A percentile compares a stretch with the other conserved stretches of the same genome.
Evolutionary conservation across 129 eudicot genomes (phyloP).

Genomic region (Silybum marianum): DNA sequence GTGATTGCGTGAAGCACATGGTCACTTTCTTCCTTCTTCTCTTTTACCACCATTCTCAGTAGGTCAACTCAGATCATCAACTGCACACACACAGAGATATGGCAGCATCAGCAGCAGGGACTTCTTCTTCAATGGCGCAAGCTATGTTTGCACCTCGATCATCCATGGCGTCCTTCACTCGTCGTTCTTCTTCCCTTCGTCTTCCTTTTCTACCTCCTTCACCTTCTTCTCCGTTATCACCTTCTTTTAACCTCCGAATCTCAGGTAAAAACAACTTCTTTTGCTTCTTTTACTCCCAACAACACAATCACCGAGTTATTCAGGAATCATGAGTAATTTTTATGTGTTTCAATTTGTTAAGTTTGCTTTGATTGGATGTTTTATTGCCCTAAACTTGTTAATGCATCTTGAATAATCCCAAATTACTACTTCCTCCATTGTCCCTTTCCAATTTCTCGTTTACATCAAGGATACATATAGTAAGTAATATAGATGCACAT

Average conservation of each 20-base stretch:
- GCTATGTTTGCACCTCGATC: conserved; percentile 10
- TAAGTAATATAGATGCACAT: too few relatives aligned
- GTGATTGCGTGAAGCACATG: conserved; percentile 12
- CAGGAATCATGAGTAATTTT: conserved; percentile 3
- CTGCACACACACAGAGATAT: not conserved
- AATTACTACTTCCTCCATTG: not conserved
- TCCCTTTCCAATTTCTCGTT: too few relatives aligned
- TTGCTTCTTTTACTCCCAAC: not conserved
- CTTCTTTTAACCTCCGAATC: conserved; percentile 24
- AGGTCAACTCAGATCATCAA: conserved; percentile 37
- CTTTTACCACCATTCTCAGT: not conserved
- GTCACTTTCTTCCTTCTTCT: conserved; percentile 14
- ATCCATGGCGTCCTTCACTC: conserved; percentile 25
- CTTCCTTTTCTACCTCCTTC: conserved; percentile 23
- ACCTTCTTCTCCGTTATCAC: not conserved
- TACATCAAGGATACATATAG: too few relatives aligned
- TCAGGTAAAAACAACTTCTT: conserved; percentile 24
- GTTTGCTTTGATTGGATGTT: conserved; percentile 8
- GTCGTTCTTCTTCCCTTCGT: conserved; percentile 5
- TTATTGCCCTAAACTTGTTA: conserved; percentile 24
- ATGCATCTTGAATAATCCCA: not conserved
- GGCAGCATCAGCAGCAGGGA: conserved; percentile 8
- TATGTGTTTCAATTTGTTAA: conserved; percentile 5
- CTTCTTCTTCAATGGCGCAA: conserved; percentile 26
- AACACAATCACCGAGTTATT: not conserved